Evolutionary conservation across 305 asterid genomes (phyloP).

Genomic region (Euphrasia arctica): DNA sequence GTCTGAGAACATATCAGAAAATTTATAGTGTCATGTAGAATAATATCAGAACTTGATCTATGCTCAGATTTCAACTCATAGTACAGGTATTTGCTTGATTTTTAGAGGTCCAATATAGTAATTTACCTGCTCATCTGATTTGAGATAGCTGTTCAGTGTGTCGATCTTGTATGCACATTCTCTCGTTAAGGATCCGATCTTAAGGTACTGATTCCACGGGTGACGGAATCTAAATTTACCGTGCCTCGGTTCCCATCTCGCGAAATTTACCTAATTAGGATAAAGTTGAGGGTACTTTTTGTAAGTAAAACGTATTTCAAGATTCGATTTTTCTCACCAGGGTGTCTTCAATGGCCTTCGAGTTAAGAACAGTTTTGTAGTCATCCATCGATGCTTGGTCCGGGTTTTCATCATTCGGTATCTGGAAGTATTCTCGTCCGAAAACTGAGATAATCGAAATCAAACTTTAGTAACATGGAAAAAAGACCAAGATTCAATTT

Average conservation of each 20-base stretch:
- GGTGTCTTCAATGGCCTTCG: conserved; percentile 50
- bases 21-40: not conserved
- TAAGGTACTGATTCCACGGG: conserved; percentile 62
- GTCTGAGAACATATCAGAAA: conserved; percentile 28
- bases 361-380: conserved; percentile 40
- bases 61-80: too few species aligned
- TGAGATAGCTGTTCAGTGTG: conserved; percentile 38
- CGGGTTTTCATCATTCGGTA: conserved; percentile 18
- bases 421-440: conserved; percentile 46
- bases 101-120: not conserved
- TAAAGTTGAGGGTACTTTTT: not conserved
- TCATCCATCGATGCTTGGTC: conserved; percentile 29
- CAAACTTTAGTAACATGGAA: not conserved
- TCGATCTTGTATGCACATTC: conserved; percentile 56
- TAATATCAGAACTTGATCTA: too few species aligned
- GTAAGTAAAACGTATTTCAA: not conserved
- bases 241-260: conserved; percentile 71
- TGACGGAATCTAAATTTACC: conserved; percentile 53
- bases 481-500: not conserved
- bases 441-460: conserved; percentile 36
- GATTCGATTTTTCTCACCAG: conserved; percentile 33
- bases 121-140: conserved; percentile 43
- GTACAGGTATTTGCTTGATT: too few species aligned
- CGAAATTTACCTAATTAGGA: conserved; percentile 49
- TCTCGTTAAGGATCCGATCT: conserved; percentile 49